Evolutionary conservation across 108 stramenopile species (phyloP).

Genomic region (Skeletonema menzelii): DNA sequence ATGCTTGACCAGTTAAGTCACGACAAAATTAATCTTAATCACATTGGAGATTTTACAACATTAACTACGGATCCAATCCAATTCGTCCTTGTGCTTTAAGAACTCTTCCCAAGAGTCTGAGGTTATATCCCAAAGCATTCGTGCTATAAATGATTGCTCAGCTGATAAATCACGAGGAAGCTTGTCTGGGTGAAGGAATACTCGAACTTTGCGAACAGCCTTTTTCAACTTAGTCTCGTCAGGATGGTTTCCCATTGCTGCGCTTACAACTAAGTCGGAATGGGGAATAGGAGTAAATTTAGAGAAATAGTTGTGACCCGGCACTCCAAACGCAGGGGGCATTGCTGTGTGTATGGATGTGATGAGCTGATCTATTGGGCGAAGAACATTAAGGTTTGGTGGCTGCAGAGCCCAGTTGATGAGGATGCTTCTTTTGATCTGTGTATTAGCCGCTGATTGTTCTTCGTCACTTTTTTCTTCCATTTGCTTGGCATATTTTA

Average conservation of each 20-base stretch:
- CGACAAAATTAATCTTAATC: background rate
- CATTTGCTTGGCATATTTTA: constrained; percentile 79
- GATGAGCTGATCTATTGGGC: constrained; percentile 69
- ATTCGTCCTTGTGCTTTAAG: constrained; percentile 69
- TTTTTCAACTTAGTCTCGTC: constrained; percentile 80
- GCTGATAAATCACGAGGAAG: constrained; percentile 70
- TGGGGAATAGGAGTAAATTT: constrained; percentile 70
- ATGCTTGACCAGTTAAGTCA: background rate
- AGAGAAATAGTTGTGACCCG: constrained; percentile 78
- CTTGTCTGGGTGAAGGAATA: constrained; percentile 86
- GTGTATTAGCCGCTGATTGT: constrained; percentile 54
- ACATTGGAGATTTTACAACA: background rate
- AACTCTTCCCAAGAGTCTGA: constrained; percentile 82
- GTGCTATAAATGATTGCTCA: constrained; percentile 72
- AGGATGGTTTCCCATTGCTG: constrained; percentile 49
- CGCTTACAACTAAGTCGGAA: constrained; percentile 39
- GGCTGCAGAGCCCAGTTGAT: constrained; percentile 84
- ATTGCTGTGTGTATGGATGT: constrained; percentile 75
- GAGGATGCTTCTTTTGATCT: constrained; percentile 72
- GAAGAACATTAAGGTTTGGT: constrained; percentile 67
- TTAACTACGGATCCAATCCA: constrained; percentile 63
- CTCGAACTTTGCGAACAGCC: constrained; percentile 75
- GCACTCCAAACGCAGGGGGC: constrained; percentile 75
- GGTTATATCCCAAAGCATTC: constrained; percentile 86
- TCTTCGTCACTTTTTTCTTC: constrained; percentile 52